These are phyloP conservation scores for Alternaria dauci DNA, from an alignment of 2,329 filamentous ascomycete genomes.

Conservation along the genomic window DNA sequence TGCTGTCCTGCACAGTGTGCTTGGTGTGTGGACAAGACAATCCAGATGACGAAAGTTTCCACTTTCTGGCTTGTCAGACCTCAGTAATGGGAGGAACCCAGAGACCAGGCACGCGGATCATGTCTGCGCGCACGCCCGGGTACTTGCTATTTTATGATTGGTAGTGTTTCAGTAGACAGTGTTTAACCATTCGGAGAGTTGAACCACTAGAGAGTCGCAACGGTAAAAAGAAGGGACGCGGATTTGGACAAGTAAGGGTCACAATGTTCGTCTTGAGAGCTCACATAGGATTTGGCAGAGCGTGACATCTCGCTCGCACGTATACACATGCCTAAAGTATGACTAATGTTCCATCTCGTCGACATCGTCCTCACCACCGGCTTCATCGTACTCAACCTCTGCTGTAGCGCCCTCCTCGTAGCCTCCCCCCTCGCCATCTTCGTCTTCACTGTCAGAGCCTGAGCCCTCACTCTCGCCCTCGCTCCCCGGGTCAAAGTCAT, in stretches of 20 bases:
- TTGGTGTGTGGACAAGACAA: no score
- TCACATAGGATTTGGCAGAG: neutral
- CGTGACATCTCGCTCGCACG: neutral
- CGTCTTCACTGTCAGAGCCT: conserved; percentile 48
- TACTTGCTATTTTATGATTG: neutral
- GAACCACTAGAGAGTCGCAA: neutral
- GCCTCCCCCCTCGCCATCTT: conserved; percentile 38
- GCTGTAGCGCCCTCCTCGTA: conserved; percentile 43
- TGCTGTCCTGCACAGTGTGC: no score
- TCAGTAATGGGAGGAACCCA: neutral
- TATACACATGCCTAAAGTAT: neutral
- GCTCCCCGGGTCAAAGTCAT: conserved; percentile 54
- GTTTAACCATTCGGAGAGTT: neutral
- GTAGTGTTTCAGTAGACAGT: neutral
- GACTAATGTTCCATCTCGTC: conserved; percentile 41
- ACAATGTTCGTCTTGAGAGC: neutral
- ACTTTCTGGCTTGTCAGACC: no score
- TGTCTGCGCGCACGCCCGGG: neutral
- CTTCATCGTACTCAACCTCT: conserved; percentile 25
- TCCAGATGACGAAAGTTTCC: no score
- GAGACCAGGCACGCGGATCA: neutral
- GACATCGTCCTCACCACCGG: conserved; percentile 26
- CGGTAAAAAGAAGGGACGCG: neutral
- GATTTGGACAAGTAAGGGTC: neutral
- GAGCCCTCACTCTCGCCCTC: conserved; percentile 54